Base-by-base conservation (phyloP, 129 eudicot species). In the Escallonia herrerae region DNA sequence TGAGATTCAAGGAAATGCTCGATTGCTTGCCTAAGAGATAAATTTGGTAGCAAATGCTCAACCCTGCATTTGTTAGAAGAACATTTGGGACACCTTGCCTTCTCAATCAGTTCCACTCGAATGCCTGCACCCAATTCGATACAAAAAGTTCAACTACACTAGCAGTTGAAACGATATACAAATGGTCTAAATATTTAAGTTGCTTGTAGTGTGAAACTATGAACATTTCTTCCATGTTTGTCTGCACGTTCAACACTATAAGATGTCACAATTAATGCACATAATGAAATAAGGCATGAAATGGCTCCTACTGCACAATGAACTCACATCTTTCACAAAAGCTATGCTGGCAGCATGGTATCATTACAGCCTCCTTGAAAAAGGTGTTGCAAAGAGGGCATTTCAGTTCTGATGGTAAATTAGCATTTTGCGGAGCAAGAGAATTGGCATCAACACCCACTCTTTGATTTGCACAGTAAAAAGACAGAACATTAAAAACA, bases 281-380 rank as follows among this genome's bases (percentile, higher is more conserved):
- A 1, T 22, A 0, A 22, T 22, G 33, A 22, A 22, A 22, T 22
- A 22, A 22, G 33, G 33, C 33, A 22, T 22, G 33, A 22, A 22
- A 22, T 22, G 33, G 33, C 51, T 39, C 14, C 62, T 52, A 60
- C 3, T 40, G 45, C 65, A 49, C 33, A 58, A 63, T 64, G 58
- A 58, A 75, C 97, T 87, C 72, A 91, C 97, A 91, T 65, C 73
- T 81, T 58, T 81, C 70, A 71, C 97, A 91, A 74, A 91, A 91
- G 72, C 97, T 91, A 65, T 85, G 95, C 68, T 91, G 97, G 68
- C 97, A 91, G 77, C 97, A 91, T n/a, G 97, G 97, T 72, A 91
- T 91, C 96, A 91, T 83, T 66, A 91, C 89, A 64, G 97, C 97
- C 15, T 91, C 89, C 90, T 83, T 91, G 80, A 88, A 88, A 77